Conservation (phyloP, 2,329 filamentous ascomycete genomes). For the Zarea fungicola region DNA sequence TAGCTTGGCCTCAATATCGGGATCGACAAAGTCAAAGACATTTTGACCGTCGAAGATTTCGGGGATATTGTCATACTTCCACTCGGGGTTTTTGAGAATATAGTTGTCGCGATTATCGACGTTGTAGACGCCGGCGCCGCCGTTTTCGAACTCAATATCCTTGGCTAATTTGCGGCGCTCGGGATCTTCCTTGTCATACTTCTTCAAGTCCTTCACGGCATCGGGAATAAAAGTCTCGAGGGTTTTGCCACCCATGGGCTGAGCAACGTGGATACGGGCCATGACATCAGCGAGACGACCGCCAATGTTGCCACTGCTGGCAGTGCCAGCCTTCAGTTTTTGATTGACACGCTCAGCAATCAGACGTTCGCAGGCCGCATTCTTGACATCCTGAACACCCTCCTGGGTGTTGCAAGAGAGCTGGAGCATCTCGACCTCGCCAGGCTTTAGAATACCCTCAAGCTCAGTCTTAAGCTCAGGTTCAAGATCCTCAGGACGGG, state of each 20-base stretch:
- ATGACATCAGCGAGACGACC: slow-evolving; percentile 86
- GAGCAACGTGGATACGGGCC: slow-evolving; percentile 92
- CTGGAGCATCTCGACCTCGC: slow-evolving; percentile 88
- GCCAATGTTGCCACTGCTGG: slow-evolving; percentile 67
- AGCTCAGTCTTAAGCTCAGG: slow-evolving; percentile 71
- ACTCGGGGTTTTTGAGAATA: slow-evolving; percentile 78
- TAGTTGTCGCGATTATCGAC: slow-evolving; percentile 89
- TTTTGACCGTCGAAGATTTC: slow-evolving; percentile 95
- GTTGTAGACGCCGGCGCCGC: slow-evolving; percentile 93
- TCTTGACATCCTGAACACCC: slow-evolving; percentile 91
- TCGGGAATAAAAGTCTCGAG: slow-evolving; percentile 87
- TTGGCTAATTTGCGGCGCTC: slow-evolving; percentile 73
- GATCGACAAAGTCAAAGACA: slow-evolving; percentile 94
- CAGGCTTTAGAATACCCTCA: slow-evolving; percentile 73
- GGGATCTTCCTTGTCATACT: slow-evolving; percentile 89
- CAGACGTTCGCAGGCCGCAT: slow-evolving; percentile 86
- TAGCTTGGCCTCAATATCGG: slow-evolving; percentile 91
- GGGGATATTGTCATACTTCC: slow-evolving; percentile 94
- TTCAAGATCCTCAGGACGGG: slow-evolving; percentile 80
- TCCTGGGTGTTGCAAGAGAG: slow-evolving; percentile 93
- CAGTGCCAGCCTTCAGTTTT: slow-evolving; percentile 90
- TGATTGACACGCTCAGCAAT: slow-evolving; percentile 90
- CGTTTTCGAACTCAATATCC: slow-evolving; percentile 86
- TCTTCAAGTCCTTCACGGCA: slow-evolving; percentile 71
- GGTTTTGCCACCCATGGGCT: slow-evolving; percentile 74